Evolutionary conservation across 164 flowering plant genomes (phyloP), one percentile per base, ranked within the genome.

Genomic region (Houttuynia cordata): DNA sequence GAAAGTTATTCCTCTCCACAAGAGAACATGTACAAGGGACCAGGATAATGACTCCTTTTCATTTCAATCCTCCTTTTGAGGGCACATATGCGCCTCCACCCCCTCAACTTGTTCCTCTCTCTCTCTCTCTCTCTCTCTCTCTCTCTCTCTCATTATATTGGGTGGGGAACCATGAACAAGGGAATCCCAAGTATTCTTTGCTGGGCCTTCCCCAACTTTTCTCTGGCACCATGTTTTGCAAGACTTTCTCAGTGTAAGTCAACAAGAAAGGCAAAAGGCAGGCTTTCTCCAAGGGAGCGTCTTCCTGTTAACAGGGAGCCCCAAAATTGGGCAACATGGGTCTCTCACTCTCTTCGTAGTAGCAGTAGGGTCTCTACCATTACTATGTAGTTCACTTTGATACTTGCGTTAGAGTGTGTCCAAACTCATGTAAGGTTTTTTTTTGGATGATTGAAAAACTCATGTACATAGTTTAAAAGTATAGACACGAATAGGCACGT

Each of bases 241-340:
- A 50, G 40, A 72, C 73, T 77, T 77, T 77, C 61, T 74, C 68
- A 66, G n/a, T n/a, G n/a, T n/a, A 75, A 73, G 79, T 78, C 81
- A 78, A 78, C 75, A 71, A 18, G 74, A 78, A 75, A 53, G 59
- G 62, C 54, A 49, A 64, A 20, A 54, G 39, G 51, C 61, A 59
- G 64, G 72, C 74, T 65, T 71, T 74, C 70, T 20, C 55, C 55
- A 53, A 50, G n/a, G 67, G 70, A 70, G 64, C 68, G 68, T 62
- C 74, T 57, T 57, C 55, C 68, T 65, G 20, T 49, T 59, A 53
- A 57, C 54, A 59, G 60, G 53, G 58, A 65, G 39, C 58, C 58
- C 37, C 37, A 30, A 30, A 30, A 30, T 30, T 2, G 37, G 4
- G 37, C 37, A 6, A 30, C 37, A 30, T 30, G 37, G 37, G 37